phyloP scores from a whole-genome alignment of 306 rosid genomes.

The Casuarina glauca region DNA sequence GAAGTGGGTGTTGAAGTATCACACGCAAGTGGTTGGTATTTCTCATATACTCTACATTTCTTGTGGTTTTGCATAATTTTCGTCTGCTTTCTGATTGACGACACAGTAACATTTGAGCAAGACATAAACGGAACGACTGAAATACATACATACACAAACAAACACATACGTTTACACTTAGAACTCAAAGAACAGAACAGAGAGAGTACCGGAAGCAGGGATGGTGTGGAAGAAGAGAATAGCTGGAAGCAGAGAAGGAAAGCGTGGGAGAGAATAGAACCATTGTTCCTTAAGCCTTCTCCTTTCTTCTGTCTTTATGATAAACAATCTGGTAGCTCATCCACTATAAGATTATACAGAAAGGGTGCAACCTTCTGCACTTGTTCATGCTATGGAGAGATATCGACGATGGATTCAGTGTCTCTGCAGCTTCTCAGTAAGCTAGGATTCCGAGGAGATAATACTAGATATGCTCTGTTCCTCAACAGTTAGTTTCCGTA shows the following conservation, averaged over 20 bases:
- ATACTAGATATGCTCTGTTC: not conserved
- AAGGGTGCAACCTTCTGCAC: not conserved
- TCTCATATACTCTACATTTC: slow-evolving; percentile 27
- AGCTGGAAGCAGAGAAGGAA: slow-evolving; percentile 39
- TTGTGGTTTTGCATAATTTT: slow-evolving; percentile 32
- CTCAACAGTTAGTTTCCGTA: not conserved
- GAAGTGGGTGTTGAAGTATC: slow-evolving; percentile 46
- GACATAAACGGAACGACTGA: not conserved
- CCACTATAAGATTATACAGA: slow-evolving; percentile 14
- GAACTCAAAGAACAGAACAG: not conserved
- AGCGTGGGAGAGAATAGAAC: slow-evolving; percentile 50
- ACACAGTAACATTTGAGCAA: not conserved
- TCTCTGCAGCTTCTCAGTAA: not conserved
- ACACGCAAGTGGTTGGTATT: slow-evolving; percentile 29
- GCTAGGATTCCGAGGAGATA: not conserved
- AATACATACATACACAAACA: not conserved
- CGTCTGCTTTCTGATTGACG: slow-evolving; percentile 36
- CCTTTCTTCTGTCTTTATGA: slow-evolving; percentile 3
- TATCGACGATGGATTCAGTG: not conserved
- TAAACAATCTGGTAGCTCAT: slow-evolving; percentile 25
- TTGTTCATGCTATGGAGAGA: not conserved
- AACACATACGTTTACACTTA: not conserved
- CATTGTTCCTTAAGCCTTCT: slow-evolving; percentile 38
- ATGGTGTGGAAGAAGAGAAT: slow-evolving; percentile 33
- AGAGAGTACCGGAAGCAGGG: slow-evolving; percentile 47